phyloP scores from a whole-genome alignment of 192 early-diverging fungal genomes.

The Allomyces macrogynus region DNA sequence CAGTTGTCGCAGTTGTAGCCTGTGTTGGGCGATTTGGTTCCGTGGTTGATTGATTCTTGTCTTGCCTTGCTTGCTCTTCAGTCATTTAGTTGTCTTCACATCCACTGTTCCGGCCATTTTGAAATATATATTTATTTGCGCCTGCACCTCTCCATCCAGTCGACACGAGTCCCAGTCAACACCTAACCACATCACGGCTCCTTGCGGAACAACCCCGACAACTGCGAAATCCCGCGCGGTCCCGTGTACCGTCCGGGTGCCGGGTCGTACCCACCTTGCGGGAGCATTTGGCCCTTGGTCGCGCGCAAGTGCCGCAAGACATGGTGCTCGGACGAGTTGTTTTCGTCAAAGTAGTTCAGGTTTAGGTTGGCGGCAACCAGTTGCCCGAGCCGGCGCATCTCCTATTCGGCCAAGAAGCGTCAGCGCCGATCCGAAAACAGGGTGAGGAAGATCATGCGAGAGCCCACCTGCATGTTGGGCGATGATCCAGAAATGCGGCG shows the following conservation, averaged over 20 bases:
- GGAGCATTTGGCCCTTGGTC: background rate
- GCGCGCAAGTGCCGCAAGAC: constrained; percentile 1
- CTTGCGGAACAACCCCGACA: background rate
- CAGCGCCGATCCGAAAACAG: no score
- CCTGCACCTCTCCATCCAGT: no score
- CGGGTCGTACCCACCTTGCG: no score
- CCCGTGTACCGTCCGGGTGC: background rate
- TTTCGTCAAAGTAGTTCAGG: constrained; percentile 4
- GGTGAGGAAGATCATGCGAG: no score
- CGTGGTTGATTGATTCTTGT: background rate
- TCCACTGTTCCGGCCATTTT: background rate
- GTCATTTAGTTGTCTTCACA: background rate
- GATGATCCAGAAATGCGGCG: background rate
- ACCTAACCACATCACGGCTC: no score
- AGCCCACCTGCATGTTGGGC: background rate
- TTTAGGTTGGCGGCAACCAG: background rate
- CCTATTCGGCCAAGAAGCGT: background rate
- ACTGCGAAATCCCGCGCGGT: background rate
- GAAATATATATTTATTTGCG: background rate
- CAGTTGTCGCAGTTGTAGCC: background rate
- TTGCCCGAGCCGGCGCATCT: background rate
- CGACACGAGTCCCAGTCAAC: no score
- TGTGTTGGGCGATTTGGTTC: background rate
- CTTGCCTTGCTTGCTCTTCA: background rate
- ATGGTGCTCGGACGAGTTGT: constrained; percentile 2